Conservation (phyloP, 805 yeast species). For the Hanseniaspora mollemarum region DNA sequence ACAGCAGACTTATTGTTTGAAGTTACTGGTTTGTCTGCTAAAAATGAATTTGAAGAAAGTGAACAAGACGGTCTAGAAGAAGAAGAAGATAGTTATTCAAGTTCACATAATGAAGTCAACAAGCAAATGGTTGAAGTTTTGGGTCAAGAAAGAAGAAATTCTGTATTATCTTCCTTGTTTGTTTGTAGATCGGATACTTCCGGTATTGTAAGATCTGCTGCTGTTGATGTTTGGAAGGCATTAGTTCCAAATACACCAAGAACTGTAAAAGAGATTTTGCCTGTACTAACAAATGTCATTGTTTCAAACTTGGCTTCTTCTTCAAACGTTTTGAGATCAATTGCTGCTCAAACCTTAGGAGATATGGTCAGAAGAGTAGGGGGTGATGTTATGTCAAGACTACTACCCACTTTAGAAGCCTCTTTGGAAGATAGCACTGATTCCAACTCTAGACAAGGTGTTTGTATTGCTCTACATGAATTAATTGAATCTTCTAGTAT, state of each 20-base stretch:
- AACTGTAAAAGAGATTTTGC: conserved; percentile 82
- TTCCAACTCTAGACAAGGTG: conserved; percentile 87
- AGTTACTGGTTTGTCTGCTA: conserved; percentile 79
- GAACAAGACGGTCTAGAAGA: conserved; percentile 46
- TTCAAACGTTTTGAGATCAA: conserved; percentile 65
- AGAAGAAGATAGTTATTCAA: conserved; percentile 34
- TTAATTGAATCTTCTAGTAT: conserved; percentile 62
- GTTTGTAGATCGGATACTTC: conserved; percentile 88
- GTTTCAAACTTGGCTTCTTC: conserved; percentile 75
- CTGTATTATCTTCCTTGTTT: conserved; percentile 72
- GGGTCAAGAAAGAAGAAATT: conserved; percentile 81
- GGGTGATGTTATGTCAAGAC: conserved; percentile 66
- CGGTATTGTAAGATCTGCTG: conserved; percentile 74
- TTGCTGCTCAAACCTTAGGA: conserved; percentile 88
- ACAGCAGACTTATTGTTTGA: conserved; percentile 92
- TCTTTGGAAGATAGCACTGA: conserved; percentile 49
- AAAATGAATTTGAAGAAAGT: conserved; percentile 50
- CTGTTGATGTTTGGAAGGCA: conserved; percentile 94
- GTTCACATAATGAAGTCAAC: conserved; percentile 41
- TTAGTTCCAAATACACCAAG: conserved; percentile 91
- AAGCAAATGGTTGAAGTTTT: conserved; percentile 61
- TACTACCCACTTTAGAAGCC: conserved; percentile 72
- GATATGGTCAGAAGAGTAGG: conserved; percentile 93
- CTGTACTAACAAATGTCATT: conserved; percentile 67
- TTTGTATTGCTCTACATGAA: conserved; percentile 84